Evolutionary conservation across 176 grass and related monocot genomes (phyloP).

Genomic region (Bonia amplexicaulis): DNA sequence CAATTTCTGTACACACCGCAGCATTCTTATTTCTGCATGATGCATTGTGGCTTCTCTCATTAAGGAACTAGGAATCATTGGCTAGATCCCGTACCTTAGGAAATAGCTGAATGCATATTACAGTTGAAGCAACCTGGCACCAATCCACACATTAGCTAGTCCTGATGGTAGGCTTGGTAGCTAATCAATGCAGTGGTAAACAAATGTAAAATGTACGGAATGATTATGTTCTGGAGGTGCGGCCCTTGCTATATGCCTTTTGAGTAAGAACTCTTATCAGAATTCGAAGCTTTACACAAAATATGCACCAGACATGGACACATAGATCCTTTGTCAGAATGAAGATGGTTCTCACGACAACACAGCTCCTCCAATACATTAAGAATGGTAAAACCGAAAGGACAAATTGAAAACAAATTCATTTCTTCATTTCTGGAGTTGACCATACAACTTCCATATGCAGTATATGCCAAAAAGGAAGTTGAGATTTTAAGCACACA

Average conservation of each 20-base stretch:
- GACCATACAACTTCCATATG: background rate
- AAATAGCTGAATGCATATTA: background rate
- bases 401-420: background rate
- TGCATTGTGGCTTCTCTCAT: background rate
- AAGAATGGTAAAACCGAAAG: background rate
- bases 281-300: background rate
- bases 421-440: background rate
- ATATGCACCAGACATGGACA: background rate
- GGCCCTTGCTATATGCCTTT: background rate
- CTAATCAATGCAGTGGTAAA: background rate
- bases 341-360: background rate
- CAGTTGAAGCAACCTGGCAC: background rate
- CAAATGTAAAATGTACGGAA: background rate
- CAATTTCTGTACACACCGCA: slow-evolving; percentile 10
- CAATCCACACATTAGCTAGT: background rate
- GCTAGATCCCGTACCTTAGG: background rate
- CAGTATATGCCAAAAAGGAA: background rate
- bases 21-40: background rate
- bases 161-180: background rate
- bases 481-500: background rate
- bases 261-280: background rate
- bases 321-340: background rate
- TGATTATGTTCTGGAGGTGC: background rate
- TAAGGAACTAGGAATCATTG: background rate
- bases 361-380: background rate